Evolutionary conservation across 2,329 filamentous ascomycete species (phyloP).

Genomic region (Aspergillus novoparasiticus): DNA sequence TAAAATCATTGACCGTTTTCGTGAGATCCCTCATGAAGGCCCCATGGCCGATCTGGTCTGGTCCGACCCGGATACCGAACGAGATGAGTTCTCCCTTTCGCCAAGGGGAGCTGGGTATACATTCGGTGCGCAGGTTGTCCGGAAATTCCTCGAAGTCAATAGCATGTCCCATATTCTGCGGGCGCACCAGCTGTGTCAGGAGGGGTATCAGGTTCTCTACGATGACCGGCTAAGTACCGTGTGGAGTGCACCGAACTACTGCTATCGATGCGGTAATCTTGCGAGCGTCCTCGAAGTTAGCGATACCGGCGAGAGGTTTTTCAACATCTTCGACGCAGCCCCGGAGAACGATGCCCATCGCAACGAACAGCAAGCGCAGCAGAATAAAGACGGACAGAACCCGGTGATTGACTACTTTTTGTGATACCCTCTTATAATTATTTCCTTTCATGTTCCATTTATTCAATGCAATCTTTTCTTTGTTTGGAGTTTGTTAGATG

Average conservation of each 20-base stretch:
- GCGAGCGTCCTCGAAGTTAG: slow-evolving; percentile 96
- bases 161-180: slow-evolving; percentile 96
- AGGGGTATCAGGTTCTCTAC: slow-evolving; percentile 95
- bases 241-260: slow-evolving; percentile 97
- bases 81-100: slow-evolving; percentile 93
- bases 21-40: slow-evolving; percentile 96
- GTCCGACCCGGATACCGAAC: slow-evolving; percentile 96
- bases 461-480: slow-evolving; percentile 18
- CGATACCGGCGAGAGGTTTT: slow-evolving; percentile 88
- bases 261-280: slow-evolving; percentile 94
- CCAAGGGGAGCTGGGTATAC: slow-evolving; percentile 95
- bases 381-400: slow-evolving; percentile 69
- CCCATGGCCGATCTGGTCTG: slow-evolving; percentile 99
- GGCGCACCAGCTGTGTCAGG: slow-evolving; percentile 97
- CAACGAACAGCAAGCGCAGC: slow-evolving; percentile 72
- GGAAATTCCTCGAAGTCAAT: slow-evolving; percentile 97
- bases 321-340: slow-evolving; percentile 96
- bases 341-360: slow-evolving; percentile 90
- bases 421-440: slow-evolving; percentile 48
- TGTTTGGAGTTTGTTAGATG: slow-evolving; percentile 34
- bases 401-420: slow-evolving; percentile 72
- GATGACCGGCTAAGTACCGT: slow-evolving; percentile 94
- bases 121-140: slow-evolving; percentile 95
- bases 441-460: slow-evolving; percentile 12
- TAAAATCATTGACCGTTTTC: slow-evolving; percentile 98